Conservation (phyloP, 176 grass and related monocot genomes). For the Triticum urartu region DNA sequence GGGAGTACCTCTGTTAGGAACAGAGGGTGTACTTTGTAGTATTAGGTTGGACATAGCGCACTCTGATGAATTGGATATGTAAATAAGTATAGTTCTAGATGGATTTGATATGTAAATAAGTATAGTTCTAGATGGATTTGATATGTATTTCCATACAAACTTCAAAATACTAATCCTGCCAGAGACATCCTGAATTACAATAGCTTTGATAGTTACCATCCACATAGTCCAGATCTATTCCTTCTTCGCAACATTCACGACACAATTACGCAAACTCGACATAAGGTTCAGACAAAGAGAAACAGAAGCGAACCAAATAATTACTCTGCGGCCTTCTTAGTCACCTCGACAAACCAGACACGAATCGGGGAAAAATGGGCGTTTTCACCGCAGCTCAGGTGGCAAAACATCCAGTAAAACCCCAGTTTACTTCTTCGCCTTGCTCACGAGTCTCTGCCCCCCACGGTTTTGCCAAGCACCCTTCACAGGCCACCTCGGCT, state of each 20-base stretch:
- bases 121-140: not conserved
- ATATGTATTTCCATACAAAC: not conserved
- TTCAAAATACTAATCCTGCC: not conserved
- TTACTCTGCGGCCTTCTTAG: not conserved
- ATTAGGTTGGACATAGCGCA: not conserved
- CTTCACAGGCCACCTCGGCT: slow-evolving; percentile 17
- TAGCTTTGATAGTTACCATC: not conserved
- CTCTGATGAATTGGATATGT: not conserved
- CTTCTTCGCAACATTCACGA: not conserved
- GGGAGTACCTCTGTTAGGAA: too few species aligned
- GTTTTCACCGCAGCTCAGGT: not conserved
- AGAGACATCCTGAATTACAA: not conserved
- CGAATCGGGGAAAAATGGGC: not conserved
- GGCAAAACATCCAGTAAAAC: not conserved
- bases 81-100: not conserved
- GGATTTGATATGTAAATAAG: not conserved
- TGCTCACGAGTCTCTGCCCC: slow-evolving; percentile 37
- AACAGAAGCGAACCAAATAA: not conserved
- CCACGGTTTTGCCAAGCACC: slow-evolving; percentile 53
- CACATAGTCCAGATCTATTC: not conserved
- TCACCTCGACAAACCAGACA: not conserved
- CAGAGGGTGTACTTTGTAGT: not conserved
- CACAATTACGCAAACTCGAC: not conserved
- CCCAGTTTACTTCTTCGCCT: slow-evolving; percentile 11
- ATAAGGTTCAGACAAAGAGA: not conserved